These are phyloP conservation scores for Alternaria metachromatica DNA, from an alignment of 2,329 filamentous ascomycete species.

Conservation along the genomic window DNA sequence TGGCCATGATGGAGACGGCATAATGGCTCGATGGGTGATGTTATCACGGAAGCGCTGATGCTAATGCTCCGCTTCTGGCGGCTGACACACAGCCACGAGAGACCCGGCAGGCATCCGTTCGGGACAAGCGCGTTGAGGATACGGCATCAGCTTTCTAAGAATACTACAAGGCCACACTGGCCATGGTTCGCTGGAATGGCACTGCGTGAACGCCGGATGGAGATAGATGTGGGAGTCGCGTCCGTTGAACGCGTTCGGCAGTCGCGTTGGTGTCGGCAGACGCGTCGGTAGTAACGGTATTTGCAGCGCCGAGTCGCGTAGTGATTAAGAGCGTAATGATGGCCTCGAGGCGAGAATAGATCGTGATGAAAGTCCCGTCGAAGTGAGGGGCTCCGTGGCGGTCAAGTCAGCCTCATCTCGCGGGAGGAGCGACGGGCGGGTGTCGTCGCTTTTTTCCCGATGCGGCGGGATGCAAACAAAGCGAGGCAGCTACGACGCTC, in stretches of 20 bases:
- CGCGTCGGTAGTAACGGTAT: background rate
- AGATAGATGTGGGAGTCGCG: background rate
- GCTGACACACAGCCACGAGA: constrained; percentile 46
- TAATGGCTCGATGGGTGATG: constrained; percentile 14
- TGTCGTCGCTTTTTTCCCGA: constrained; percentile 23
- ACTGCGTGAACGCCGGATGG: constrained; percentile 16
- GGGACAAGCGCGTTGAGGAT: constrained; percentile 33
- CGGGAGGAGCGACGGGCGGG: constrained; percentile 14
- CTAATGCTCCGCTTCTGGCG: constrained; percentile 34
- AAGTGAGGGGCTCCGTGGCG: background rate
- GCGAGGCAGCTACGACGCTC: constrained; percentile 15
- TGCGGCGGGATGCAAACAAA: constrained; percentile 25
- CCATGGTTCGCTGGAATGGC: constrained; percentile 19
- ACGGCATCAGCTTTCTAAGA: constrained; percentile 48
- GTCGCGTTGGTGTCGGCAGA: background rate
- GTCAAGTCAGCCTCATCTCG: constrained; percentile 11
- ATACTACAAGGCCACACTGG: constrained; percentile 30
- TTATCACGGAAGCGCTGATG: constrained; percentile 23
- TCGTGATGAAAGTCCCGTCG: background rate
- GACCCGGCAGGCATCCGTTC: constrained; percentile 28
- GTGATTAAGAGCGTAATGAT: background rate
- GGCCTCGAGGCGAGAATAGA: background rate
- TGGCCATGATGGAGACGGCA: background rate
- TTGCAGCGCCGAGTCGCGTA: background rate
- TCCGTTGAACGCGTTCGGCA: background rate